These are phyloP conservation scores for Diutina siamensis DNA, from an alignment of 1,139 yeast species.

Conservation along the genomic window DNA sequence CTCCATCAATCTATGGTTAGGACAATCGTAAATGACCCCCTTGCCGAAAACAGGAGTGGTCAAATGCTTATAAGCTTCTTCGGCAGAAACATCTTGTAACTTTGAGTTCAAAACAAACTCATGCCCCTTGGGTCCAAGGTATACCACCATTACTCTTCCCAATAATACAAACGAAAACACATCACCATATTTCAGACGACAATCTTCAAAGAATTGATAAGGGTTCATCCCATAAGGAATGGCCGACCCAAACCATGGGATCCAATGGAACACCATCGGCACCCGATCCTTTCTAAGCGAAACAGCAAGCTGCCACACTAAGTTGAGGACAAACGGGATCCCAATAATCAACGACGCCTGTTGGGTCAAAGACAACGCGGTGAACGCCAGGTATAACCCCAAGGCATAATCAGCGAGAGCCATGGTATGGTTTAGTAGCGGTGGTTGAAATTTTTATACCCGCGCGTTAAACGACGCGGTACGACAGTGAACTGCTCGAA, in stretches of 20 bases:
- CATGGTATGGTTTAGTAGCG: constrained; percentile 12
- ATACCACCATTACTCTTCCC: constrained; percentile 92
- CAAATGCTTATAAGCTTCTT: constrained; percentile 87
- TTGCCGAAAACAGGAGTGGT: constrained; percentile 97
- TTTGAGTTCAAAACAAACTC: constrained; percentile 92
- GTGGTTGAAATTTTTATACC: not conserved
- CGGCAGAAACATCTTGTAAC: constrained; percentile 84
- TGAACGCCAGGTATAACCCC: constrained; percentile 15
- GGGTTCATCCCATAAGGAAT: constrained; percentile 85
- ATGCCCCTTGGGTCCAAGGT: constrained; percentile 94
- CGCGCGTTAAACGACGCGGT: not conserved
- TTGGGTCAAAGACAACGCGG: constrained; percentile 18
- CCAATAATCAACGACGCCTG: constrained; percentile 24
- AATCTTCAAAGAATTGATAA: constrained; percentile 71
- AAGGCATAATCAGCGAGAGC: constrained; percentile 18
- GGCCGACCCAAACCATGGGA: constrained; percentile 95
- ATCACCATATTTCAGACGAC: constrained; percentile 80
- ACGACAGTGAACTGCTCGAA: no score
- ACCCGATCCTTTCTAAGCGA: constrained; percentile 68
- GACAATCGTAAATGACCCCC: constrained; percentile 95
- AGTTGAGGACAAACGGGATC: constrained; percentile 44
- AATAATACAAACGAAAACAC: constrained; percentile 79
- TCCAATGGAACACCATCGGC: constrained; percentile 84
- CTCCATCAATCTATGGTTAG: constrained; percentile 90
- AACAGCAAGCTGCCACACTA: constrained; percentile 60